Percentiles rank a stretch among this genome's conserved stretches.
phyloP scores from a whole-genome alignment of 305 asterid species.

The Rubia occidens region DNA sequence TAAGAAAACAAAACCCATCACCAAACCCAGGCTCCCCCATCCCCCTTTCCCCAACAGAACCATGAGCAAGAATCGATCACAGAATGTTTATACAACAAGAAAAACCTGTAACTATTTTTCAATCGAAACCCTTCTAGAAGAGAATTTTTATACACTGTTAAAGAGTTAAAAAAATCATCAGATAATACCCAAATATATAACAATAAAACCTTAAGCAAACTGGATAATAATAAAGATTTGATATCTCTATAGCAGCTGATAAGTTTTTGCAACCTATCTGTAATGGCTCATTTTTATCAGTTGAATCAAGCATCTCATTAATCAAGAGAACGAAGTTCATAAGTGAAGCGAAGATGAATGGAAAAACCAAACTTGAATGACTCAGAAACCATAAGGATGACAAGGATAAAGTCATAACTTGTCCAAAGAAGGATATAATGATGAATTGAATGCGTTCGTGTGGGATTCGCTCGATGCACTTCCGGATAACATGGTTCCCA shows the following conservation, averaged over 20 bases:
- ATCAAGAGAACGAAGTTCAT: conserved; percentile 29
- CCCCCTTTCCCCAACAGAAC: neutral
- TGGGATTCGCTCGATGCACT: conserved; percentile 76
- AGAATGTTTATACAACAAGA: no score
- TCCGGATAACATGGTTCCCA: conserved; percentile 90
- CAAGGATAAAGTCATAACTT: conserved; percentile 55
- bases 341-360: conserved; percentile 9
- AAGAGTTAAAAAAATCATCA: no score
- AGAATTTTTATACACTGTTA: neutral
- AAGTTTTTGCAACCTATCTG: conserved; percentile 38
- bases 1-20: neutral
- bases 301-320: conserved; percentile 78
- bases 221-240: no score
- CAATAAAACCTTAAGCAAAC: no score
- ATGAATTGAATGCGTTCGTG: conserved; percentile 56
- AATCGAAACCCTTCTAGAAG: neutral
- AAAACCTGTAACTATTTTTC: neutral
- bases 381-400: conserved; percentile 90
- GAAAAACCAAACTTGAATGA: conserved; percentile 61
- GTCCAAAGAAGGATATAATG: conserved; percentile 54
- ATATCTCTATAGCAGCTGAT: no score
- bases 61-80: neutral
- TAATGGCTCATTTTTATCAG: conserved; percentile 68
- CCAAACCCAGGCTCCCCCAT: neutral
- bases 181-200: no score